Percentiles rank a stretch among this genome's conserved stretches.
phyloP scores from a whole-genome alignment of 169 alveolate genomes.

The Plasmodium coatneyi region DNA sequence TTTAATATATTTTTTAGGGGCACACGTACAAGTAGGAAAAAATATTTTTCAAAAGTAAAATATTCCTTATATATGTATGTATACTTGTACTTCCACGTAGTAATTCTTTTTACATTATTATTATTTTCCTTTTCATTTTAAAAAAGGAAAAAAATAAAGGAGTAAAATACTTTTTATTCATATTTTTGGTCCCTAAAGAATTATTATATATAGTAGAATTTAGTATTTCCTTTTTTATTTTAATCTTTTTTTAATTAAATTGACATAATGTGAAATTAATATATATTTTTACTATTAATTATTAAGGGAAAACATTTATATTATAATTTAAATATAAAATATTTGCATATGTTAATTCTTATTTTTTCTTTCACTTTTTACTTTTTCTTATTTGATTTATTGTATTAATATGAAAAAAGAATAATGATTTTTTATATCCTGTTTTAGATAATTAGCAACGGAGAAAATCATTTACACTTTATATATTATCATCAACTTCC shows the following conservation, averaged over 20 bases:
- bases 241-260: neutral
- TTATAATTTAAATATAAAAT: neutral
- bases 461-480: neutral
- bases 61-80: neutral
- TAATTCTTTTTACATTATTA: neutral
- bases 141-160: neutral
- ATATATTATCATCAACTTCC: neutral
- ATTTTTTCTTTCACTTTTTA: neutral
- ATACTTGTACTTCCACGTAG: neutral
- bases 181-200: neutral
- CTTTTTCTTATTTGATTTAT: neutral
- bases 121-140: neutral
- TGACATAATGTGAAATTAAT: neutral
- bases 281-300: neutral
- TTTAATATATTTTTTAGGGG: neutral
- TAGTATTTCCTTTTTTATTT: neutral
- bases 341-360: neutral
- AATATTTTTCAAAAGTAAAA: neutral
- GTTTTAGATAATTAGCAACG: neutral
- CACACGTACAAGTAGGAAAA: neutral
- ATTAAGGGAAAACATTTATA: neutral
- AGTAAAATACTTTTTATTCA: neutral
- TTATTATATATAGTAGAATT: neutral
- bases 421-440: neutral
- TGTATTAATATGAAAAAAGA: neutral